Evolutionary conservation across 441 rosid genomes (phyloP).

Genomic region (Syzygium malaccense): DNA sequence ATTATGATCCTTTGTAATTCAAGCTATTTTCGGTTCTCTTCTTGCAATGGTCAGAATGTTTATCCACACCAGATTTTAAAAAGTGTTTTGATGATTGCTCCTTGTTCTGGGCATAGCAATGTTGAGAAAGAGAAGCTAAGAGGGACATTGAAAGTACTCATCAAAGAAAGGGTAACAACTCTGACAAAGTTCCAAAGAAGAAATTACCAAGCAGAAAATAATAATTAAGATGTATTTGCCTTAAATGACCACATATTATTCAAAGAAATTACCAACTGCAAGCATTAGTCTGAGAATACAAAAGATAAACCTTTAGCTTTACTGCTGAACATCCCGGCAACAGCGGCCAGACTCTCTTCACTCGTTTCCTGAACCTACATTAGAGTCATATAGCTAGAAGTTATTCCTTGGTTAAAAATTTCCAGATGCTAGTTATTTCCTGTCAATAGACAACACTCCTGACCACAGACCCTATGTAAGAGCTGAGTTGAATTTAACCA

Average conservation of each 20-base stretch:
- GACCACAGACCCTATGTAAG: background rate
- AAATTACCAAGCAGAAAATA: background rate
- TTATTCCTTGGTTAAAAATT: background rate
- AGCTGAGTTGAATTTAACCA: background rate
- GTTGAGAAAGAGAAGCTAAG: background rate
- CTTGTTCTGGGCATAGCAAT: background rate
- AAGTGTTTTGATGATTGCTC: background rate
- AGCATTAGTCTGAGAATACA: background rate
- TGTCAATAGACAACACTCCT: background rate
- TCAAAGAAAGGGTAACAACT: background rate
- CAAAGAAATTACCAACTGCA: background rate
- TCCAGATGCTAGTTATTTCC: background rate
- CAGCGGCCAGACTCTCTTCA: conserved; percentile 96
- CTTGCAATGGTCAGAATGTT: background rate
- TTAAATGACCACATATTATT: background rate
- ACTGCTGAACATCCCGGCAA: conserved; percentile 99
- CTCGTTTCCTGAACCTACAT: conserved; percentile 88
- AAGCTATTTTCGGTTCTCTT: background rate
- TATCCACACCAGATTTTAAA: background rate
- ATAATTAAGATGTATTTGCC: background rate
- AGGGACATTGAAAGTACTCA: background rate
- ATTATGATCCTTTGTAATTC: background rate
- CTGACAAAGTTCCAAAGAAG: background rate
- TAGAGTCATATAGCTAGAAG: background rate
- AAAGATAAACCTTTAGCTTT: conserved; percentile 87